Conservation (phyloP, 148 eudicot species). For the Arctostaphylos glauca region DNA sequence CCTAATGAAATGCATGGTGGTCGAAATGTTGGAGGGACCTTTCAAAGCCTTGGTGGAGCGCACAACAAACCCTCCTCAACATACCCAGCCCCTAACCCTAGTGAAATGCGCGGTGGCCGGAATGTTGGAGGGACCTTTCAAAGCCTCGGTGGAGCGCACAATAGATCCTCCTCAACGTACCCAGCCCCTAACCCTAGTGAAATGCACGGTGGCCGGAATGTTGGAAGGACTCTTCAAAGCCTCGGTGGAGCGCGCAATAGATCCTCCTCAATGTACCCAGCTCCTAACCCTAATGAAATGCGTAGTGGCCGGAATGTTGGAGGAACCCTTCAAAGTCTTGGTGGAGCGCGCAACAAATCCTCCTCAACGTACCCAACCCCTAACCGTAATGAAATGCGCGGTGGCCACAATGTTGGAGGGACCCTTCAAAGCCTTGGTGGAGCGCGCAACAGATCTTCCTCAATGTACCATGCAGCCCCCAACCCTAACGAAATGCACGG, state of each 20-base stretch:
- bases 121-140: background rate
- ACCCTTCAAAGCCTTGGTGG: background rate
- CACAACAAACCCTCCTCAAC: too few species aligned
- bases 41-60: too few species aligned
- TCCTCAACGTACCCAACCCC: too few species aligned
- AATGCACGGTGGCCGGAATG: background rate
- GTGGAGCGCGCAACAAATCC: too few species aligned
- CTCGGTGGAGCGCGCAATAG: background rate
- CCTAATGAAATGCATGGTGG: too few species aligned
- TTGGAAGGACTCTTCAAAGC: background rate
- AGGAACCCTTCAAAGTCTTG: too few species aligned
- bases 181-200: background rate
- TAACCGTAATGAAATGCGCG: too few species aligned
- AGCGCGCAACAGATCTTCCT: background rate
- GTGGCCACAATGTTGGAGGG: background rate
- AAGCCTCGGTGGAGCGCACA: background rate
- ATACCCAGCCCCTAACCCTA: too few species aligned
- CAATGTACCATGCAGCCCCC: background rate
- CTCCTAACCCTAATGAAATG: too few species aligned
- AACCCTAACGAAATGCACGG: background rate
- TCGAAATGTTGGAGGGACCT: too few species aligned
- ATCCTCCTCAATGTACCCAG: background rate
- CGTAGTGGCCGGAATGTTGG: too few species aligned
- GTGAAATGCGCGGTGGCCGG: too few species aligned
- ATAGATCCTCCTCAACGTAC: background rate